Percentiles rank a stretch among this genome's conserved stretches.
Conservation (phyloP, 345 rosid genomes). For the Pelargonium nanum region DNA sequence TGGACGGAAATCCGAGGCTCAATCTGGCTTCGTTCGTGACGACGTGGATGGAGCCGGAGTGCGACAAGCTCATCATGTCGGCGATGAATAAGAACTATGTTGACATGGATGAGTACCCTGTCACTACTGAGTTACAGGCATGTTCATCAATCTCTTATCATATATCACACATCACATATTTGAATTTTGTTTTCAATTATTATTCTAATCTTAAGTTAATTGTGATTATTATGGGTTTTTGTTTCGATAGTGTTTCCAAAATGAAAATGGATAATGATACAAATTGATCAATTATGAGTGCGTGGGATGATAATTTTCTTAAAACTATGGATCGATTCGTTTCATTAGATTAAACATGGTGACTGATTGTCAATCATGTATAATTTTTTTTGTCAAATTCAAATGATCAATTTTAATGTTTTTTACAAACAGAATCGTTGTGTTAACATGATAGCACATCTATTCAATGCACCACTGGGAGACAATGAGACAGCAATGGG, state of each 20-base stretch:
- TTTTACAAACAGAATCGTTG: constrained; percentile 26
- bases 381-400: neutral
- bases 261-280: too few relatives aligned
- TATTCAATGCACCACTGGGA: constrained; percentile 35
- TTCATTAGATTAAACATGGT: too few relatives aligned
- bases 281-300: too few relatives aligned
- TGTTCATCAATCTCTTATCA: neutral
- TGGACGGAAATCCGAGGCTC: neutral
- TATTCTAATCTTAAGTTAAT: too few relatives aligned
- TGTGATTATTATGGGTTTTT: too few relatives aligned
- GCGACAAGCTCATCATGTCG: neutral
- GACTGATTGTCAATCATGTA: neutral
- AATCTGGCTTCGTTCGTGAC: neutral
- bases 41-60: neutral
- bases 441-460: constrained; percentile 37
- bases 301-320: neutral
- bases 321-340: too few relatives aligned
- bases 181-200: neutral
- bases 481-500: constrained; percentile 33
- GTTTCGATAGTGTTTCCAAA: too few relatives aligned
- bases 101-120: neutral
- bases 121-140: neutral
- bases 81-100: neutral
- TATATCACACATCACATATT: neutral
- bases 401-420: neutral